Percentiles rank a stretch among this genome's conserved stretches.
These are phyloP conservation scores for Fusarium udum DNA, from an alignment of 2,329 filamentous ascomycete genomes.

Conservation along the genomic window DNA sequence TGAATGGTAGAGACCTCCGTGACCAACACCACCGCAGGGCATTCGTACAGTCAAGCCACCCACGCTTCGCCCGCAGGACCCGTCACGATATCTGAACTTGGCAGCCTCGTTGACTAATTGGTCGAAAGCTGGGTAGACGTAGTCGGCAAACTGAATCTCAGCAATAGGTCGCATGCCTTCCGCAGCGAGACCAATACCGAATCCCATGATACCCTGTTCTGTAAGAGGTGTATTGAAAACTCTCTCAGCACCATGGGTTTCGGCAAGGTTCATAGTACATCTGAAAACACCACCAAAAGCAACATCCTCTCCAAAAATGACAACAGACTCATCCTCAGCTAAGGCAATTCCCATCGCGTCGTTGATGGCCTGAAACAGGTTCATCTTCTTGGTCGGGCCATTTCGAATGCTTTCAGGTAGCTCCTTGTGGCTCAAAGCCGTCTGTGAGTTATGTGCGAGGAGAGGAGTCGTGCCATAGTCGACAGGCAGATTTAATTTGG, in stretches of 20 bases:
- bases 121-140: conserved; percentile 92
- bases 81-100: conserved; percentile 84
- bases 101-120: conserved; percentile 94
- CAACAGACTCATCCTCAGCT: conserved; percentile 81
- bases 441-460: conserved; percentile 80
- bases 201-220: conserved; percentile 94
- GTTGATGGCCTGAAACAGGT: conserved; percentile 94
- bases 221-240: conserved; percentile 97
- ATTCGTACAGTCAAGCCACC: conserved; percentile 89
- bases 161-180: conserved; percentile 93
- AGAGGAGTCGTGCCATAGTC: conserved; percentile 87
- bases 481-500: conserved; percentile 81
- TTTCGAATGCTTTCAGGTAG: conserved; percentile 72
- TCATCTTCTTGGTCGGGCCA: conserved; percentile 84
- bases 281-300: conserved; percentile 97
- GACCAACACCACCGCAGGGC: conserved; percentile 89
- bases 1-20: conserved; percentile 87
- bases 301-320: conserved; percentile 96
- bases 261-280: conserved; percentile 89
- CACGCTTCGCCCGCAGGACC: conserved; percentile 64
- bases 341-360: conserved; percentile 86
- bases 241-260: conserved; percentile 85
- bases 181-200: conserved; percentile 88
- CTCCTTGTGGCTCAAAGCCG: conserved; percentile 76
- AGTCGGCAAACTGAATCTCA: conserved; percentile 96